Percentiles rank a stretch among this genome's conserved stretches.
phyloP scores from a whole-genome alignment of 108 stramenopile genomes.

The Nitzschia inconspicua region DNA sequence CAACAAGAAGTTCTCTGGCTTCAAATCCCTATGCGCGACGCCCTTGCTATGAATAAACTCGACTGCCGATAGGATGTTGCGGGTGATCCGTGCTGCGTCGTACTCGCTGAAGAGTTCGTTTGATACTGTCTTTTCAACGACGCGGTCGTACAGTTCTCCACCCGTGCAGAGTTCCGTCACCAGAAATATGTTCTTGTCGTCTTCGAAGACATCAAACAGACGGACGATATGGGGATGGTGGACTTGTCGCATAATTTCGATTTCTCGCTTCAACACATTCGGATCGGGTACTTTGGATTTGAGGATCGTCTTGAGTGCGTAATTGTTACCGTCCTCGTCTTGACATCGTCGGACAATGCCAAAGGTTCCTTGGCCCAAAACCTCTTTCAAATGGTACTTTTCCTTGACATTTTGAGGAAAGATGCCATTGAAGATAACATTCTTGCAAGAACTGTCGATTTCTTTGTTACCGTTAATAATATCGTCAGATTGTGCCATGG shows the following conservation, averaged over 20 bases:
- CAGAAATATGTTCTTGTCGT: constrained; percentile 51
- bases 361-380: constrained; percentile 25
- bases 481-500: too few species aligned
- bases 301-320: constrained; percentile 47
- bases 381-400: constrained; percentile 7
- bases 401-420: constrained; percentile 1
- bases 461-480: neutral
- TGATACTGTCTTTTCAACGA: constrained; percentile 43
- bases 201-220: constrained; percentile 75
- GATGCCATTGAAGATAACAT: neutral
- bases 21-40: constrained; percentile 66
- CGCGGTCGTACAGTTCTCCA: constrained; percentile 77
- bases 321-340: neutral
- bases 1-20: constrained; percentile 64
- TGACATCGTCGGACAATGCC: constrained; percentile 15
- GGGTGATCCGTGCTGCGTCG: constrained; percentile 44
- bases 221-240: constrained; percentile 75
- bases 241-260: constrained; percentile 42
- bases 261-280: constrained; percentile 27
- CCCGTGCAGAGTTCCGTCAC: constrained; percentile 83
- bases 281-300: constrained; percentile 29
- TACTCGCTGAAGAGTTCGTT: constrained; percentile 42
- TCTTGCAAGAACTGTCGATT: too few species aligned
- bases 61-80: constrained; percentile 58
- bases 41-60: constrained; percentile 67